Conservation (phyloP, 169 alveolate species). For the Miamiensis avidus region DNA sequence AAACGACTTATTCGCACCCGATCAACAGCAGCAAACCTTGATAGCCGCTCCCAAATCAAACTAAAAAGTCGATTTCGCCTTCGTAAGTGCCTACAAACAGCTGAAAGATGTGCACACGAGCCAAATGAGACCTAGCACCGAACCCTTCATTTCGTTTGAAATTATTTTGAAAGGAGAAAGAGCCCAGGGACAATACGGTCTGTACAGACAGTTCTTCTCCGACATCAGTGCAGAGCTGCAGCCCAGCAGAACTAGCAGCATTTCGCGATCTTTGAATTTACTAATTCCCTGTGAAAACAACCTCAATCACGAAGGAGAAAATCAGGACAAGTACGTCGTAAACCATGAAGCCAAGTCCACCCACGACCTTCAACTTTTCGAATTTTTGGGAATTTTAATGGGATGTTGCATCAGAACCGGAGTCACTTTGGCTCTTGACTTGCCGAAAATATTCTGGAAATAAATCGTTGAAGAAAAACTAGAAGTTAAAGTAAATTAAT, state of each 20-base stretch:
- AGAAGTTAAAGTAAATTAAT: too few species aligned
- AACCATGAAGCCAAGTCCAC: conserved; percentile 69
- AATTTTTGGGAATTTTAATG: conserved; percentile 87
- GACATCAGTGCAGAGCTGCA: conserved; percentile 76
- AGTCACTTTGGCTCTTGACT: conserved; percentile 79
- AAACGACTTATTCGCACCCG: background rate
- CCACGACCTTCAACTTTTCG: conserved; percentile 68
- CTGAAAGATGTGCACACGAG: background rate
- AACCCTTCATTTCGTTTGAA: conserved; percentile 86
- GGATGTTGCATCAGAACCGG: conserved; percentile 88
- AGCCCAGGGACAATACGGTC: conserved; percentile 89
- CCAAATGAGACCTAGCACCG: conserved; percentile 63
- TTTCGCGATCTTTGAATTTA: conserved; percentile 17
- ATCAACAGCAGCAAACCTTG: background rate
- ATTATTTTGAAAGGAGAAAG: conserved; percentile 84
- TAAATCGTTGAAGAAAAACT: conserved; percentile 76
- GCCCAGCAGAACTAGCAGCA: conserved; percentile 4
- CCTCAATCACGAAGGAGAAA: conserved; percentile 65
- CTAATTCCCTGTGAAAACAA: conserved; percentile 73
- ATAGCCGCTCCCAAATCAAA: background rate
- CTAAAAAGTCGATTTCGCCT: background rate
- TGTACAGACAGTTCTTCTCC: conserved; percentile 87
- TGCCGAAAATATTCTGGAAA: conserved; percentile 84
- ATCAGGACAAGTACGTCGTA: conserved; percentile 73
- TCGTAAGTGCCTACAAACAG: background rate